A percentile compares a stretch with the other conserved stretches of the same genome.
Evolutionary conservation across 2,329 filamentous ascomycete genomes (phyloP).

Genomic region (Claviceps maximensis): DNA sequence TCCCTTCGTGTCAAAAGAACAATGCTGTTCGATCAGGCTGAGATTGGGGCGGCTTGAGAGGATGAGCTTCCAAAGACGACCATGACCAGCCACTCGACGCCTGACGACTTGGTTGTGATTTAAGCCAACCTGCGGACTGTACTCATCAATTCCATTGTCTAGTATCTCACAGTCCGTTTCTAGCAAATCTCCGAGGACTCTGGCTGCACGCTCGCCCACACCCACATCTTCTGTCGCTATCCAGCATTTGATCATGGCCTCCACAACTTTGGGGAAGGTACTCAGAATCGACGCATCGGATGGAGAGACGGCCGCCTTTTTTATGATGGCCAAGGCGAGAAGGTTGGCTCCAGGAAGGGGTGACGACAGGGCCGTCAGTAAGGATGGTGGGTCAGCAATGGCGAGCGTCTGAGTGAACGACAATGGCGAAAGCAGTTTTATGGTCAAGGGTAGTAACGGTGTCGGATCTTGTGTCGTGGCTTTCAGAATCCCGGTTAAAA

Average conservation of each 20-base stretch:
- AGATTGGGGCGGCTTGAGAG: slow-evolving; percentile 33
- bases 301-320: slow-evolving; percentile 38
- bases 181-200: slow-evolving; percentile 39
- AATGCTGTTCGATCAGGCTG: slow-evolving; percentile 26
- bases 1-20: slow-evolving; percentile 16
- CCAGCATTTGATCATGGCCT: slow-evolving; percentile 38
- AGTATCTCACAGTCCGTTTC: slow-evolving; percentile 38
- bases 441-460: slow-evolving; percentile 36
- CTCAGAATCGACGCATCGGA: slow-evolving; percentile 37
- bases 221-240: slow-evolving; percentile 38
- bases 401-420: slow-evolving; percentile 37
- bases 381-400: slow-evolving; percentile 35
- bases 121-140: slow-evolving; percentile 3
- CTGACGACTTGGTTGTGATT: slow-evolving; percentile 24
- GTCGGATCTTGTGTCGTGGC: slow-evolving; percentile 36
- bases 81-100: slow-evolving; percentile 33
- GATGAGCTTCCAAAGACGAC: slow-evolving; percentile 39
- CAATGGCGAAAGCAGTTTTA: slow-evolving; percentile 42
- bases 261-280: slow-evolving; percentile 33
- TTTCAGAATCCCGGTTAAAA: slow-evolving; percentile 38
- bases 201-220: slow-evolving; percentile 39
- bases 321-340: slow-evolving; percentile 41
- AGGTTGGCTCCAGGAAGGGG: slow-evolving; percentile 43
- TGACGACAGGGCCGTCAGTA: slow-evolving; percentile 40
- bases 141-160: slow-evolving; percentile 7